These are phyloP conservation scores for Aphanoascus verrucosus DNA, from an alignment of 2,329 filamentous ascomycete species.

Conservation along the genomic window DNA sequence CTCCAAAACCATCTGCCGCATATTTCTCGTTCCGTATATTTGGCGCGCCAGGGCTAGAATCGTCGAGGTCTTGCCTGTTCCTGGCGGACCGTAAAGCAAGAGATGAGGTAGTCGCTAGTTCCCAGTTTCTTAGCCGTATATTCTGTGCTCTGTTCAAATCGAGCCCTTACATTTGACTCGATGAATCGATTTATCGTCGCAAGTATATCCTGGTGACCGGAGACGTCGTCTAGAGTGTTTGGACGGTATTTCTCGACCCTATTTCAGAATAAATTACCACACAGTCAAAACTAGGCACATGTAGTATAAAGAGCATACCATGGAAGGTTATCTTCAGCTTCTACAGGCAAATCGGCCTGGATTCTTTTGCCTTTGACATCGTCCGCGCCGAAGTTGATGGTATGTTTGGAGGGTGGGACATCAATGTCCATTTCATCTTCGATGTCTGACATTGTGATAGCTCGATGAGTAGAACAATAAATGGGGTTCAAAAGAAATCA, in stretches of 20 bases:
- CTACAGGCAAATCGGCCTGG: slow-evolving; percentile 83
- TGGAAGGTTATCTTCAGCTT: slow-evolving; percentile 85
- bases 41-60: slow-evolving; percentile 83
- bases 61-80: slow-evolving; percentile 95
- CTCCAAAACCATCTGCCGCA: slow-evolving; percentile 97
- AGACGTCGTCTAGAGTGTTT: slow-evolving; percentile 78
- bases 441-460: slow-evolving; percentile 41
- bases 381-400: slow-evolving; percentile 61
- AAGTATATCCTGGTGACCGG: slow-evolving; percentile 92
- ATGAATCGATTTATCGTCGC: slow-evolving; percentile 97
- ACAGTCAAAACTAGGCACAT: neutral
- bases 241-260: slow-evolving; percentile 98
- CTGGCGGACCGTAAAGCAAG: slow-evolving; percentile 89
- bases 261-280: slow-evolving; percentile 14
- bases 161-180: slow-evolving; percentile 59
- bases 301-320: slow-evolving; percentile 49
- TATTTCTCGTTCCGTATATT: slow-evolving; percentile 84
- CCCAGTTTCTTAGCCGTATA: neutral
- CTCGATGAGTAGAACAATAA: neutral
- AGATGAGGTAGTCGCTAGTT: slow-evolving; percentile 73
- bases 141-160: neutral
- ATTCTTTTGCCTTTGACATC: slow-evolving; percentile 76
- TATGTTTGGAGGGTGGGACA: slow-evolving; percentile 39
- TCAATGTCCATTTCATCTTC: slow-evolving; percentile 62
- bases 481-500: no score